Evolutionary conservation across 176 grass and related monocot species (phyloP).

Genomic region (Luzula sylvatica): DNA sequence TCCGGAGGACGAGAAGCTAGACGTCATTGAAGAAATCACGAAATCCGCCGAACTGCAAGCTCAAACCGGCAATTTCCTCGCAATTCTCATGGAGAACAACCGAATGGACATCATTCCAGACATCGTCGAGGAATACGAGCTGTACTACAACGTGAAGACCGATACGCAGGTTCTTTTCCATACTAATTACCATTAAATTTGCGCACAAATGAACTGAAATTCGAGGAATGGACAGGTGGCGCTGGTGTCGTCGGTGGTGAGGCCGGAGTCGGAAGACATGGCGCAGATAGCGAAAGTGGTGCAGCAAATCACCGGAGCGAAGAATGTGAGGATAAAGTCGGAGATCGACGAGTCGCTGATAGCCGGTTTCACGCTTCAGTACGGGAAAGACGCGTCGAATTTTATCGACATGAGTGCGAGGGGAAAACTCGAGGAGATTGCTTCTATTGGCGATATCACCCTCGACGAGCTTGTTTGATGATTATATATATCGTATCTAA

Average conservation of each 20-base stretch:
- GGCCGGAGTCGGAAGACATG: slow-evolving; percentile 63
- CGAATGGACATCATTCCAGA: slow-evolving; percentile 42
- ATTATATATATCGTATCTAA: no score
- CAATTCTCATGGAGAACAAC: slow-evolving; percentile 55
- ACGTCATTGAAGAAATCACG: slow-evolving; percentile 54
- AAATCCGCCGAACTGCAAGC: slow-evolving; percentile 46
- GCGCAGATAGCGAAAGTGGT: slow-evolving; percentile 74
- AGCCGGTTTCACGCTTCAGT: slow-evolving; percentile 82
- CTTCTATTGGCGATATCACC: slow-evolving; percentile 26
- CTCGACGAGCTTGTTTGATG: no score
- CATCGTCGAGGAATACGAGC: slow-evolving; percentile 73
- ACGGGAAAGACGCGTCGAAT: slow-evolving; percentile 48
- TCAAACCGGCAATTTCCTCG: slow-evolving; percentile 69
- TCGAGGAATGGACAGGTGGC: slow-evolving; percentile 27
- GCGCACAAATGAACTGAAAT: background rate
- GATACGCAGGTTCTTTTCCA: slow-evolving; percentile 34
- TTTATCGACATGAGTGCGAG: slow-evolving; percentile 83
- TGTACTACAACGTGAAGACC: slow-evolving; percentile 56
- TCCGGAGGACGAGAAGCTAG: slow-evolving; percentile 36
- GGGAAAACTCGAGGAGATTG: slow-evolving; percentile 82
- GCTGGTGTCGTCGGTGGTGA: slow-evolving; percentile 73
- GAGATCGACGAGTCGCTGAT: slow-evolving; percentile 57
- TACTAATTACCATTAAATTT: background rate
- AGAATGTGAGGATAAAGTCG: slow-evolving; percentile 80
- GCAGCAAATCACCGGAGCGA: slow-evolving; percentile 50